phyloP scores from a whole-genome alignment of 2,329 filamentous ascomycete genomes.

The Penicillium sp. region DNA sequence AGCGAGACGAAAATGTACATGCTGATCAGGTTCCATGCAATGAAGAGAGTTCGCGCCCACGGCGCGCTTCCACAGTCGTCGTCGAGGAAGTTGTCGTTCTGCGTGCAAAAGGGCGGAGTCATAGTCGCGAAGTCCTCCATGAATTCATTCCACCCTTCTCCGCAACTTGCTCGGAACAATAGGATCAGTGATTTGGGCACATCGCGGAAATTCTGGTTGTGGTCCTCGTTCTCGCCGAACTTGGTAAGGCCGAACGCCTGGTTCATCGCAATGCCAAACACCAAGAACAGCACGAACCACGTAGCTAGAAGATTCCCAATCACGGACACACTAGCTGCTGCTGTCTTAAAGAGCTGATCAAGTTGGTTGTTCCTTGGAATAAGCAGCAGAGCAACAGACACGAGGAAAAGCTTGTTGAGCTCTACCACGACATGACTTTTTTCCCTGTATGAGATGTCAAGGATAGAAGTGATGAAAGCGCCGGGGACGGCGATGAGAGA shows the following conservation, averaged over 20 bases:
- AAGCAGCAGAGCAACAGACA: slow-evolving; percentile 76
- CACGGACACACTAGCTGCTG: slow-evolving; percentile 79
- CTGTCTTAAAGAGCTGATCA: slow-evolving; percentile 97
- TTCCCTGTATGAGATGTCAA: slow-evolving; percentile 53
- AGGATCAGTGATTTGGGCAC: slow-evolving; percentile 90
- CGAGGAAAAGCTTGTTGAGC: slow-evolving; percentile 87
- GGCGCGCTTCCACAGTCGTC: slow-evolving; percentile 86
- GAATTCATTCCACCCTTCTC: slow-evolving; percentile 90
- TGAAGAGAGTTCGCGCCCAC: slow-evolving; percentile 84
- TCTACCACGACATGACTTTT: slow-evolving; percentile 56
- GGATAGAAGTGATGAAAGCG: slow-evolving; percentile 70
- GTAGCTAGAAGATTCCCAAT: slow-evolving; percentile 90
- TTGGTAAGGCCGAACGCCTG: slow-evolving; percentile 92
- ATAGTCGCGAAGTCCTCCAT: slow-evolving; percentile 93
- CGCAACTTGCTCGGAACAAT: slow-evolving; percentile 83
- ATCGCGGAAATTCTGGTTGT: slow-evolving; percentile 83
- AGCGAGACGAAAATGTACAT: slow-evolving; percentile 99
- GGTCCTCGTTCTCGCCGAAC: slow-evolving; percentile 63
- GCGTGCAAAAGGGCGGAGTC: slow-evolving; percentile 69
- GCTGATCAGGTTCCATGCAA: slow-evolving; percentile 97
- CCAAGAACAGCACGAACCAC: slow-evolving; percentile 93
- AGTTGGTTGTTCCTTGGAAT: slow-evolving; percentile 95
- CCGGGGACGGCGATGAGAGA: slow-evolving; percentile 71
- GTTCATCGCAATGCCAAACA: slow-evolving; percentile 91
- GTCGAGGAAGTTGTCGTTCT: slow-evolving; percentile 62